A percentile compares a stretch with the other conserved stretches of the same genome.
These are phyloP conservation scores for Citrus glauca DNA, from an alignment of 345 rosid species.

Conservation along the genomic window DNA sequence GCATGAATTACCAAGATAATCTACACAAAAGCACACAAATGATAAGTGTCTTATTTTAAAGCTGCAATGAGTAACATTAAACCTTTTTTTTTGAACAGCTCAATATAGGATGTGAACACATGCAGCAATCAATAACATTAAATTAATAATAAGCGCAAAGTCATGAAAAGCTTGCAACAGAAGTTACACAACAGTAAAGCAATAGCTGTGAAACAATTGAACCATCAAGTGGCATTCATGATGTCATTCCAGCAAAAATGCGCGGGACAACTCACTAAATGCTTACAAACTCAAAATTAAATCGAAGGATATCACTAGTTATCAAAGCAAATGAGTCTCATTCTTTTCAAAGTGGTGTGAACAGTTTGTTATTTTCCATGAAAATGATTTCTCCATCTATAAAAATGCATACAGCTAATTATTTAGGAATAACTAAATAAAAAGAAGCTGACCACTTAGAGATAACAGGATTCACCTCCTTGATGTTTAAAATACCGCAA, in stretches of 20 bases:
- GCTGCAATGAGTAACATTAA: not conserved
- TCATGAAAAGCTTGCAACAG: not conserved
- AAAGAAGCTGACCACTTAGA: not conserved
- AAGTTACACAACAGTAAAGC: not conserved
- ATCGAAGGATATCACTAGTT: not conserved
- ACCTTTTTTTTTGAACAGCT: no score
- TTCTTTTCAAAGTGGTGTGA: not conserved
- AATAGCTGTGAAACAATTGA: not conserved
- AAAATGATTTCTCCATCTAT: not conserved
- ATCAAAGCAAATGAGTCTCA: not conserved
- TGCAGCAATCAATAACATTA: not conserved
- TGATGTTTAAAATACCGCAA: not conserved
- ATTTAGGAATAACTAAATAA: not conserved
- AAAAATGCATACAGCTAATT: not conserved
- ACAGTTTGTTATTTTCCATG: not conserved
- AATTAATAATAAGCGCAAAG: not conserved
- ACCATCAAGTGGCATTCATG: not conserved
- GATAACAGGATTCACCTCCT: not conserved
- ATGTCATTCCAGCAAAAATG: not conserved
- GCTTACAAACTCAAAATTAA: not conserved
- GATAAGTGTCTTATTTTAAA: not conserved
- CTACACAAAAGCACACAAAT: constrained; percentile 27
- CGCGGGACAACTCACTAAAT: not conserved
- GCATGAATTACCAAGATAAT: constrained; percentile 85
- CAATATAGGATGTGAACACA: not conserved